Percentiles rank a stretch among this genome's conserved stretches.
Evolutionary conservation across 2,329 filamentous ascomycete species (phyloP).

Genomic region (Ascochyta viciae-villosae): DNA sequence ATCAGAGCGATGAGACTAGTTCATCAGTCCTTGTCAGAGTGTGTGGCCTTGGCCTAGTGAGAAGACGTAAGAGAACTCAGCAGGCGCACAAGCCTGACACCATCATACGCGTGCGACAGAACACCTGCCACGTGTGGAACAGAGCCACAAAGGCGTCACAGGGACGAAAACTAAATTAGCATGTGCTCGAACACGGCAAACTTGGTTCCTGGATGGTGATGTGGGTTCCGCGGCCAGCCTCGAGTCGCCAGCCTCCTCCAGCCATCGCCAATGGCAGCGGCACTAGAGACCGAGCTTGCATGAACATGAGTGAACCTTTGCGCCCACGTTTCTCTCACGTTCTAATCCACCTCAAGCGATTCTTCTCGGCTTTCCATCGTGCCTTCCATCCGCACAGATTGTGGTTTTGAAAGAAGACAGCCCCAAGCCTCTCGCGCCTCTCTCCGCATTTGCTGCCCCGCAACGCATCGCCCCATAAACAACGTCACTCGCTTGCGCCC

Average conservation of each 20-base stretch:
- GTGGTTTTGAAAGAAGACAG: neutral
- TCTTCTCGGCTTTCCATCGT: neutral
- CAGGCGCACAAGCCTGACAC: neutral
- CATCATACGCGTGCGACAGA: neutral
- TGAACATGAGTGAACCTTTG: slow-evolving; percentile 5
- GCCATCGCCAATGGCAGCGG: slow-evolving; percentile 17
- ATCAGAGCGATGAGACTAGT: no score
- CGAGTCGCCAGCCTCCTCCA: slow-evolving; percentile 16
- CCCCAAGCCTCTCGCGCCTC: slow-evolving; percentile 7
- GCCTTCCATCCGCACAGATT: neutral
- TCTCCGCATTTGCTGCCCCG: slow-evolving; percentile 15
- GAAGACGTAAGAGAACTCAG: no score
- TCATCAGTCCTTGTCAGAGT: no score
- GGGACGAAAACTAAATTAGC: neutral
- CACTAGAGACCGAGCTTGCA: slow-evolving; percentile 12
- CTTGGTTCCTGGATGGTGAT: slow-evolving; percentile 2
- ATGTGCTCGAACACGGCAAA: slow-evolving; percentile 1
- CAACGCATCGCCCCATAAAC: slow-evolving; percentile 14
- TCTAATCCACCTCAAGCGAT: neutral
- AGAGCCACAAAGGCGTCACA: neutral
- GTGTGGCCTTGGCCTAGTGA: no score
- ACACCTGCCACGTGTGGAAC: neutral
- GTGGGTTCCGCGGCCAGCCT: slow-evolving; percentile 13
- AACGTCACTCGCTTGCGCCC: slow-evolving; percentile 18
- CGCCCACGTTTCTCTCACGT: neutral